Base-by-base conservation (phyloP, 2,329 filamentous ascomycete genomes). In the Botrytis fabae region DNA sequence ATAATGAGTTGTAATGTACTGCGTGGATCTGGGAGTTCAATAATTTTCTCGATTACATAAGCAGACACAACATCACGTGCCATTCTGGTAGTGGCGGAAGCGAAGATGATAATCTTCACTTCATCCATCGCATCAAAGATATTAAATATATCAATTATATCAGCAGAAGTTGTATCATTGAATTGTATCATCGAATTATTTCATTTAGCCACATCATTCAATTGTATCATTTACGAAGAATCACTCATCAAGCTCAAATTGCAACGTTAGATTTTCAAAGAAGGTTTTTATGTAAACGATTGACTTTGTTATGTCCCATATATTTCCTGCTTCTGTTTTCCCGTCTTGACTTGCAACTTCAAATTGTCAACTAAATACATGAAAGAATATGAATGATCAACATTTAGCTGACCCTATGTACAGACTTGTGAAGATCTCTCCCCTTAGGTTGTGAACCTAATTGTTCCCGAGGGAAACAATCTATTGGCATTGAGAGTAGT, bases 401-500 rank as follows among this genome's bases (percentile, higher is more conserved):
- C 54, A 25, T 71, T 46, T 64, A 65, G 38, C 42, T 46, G 40
- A 64, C 22, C 57, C 28, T 73, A 73, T 73, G 61, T 73, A 73
- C 72, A 71, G 38, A 71, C 40, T 48, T 14, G n/a, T 40, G 18
- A 40, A 63, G 70, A 54, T 57, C n/a, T 18, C 25, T 25, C 5
- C n/a, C 14, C 14, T 62, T 46, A 6, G 35, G 18, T 25, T 20
- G 35, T 42, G 18, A 18, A 9, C 32, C 25, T 51, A 64, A 20
- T 4, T 25, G 44, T 38, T 57, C 20, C 25, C 12, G 48, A 38
- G 25, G 18, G 18, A 10, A 22, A n/a, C 10, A 40, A 65, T 60
- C 32, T 75, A 75, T 51, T 75, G 25, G 62, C 75, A 76, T 72
- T 77, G 76, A 20, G 59, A 76, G 74, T 75, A 77, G 70, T 75